phyloP scores from a whole-genome alignment of 2,329 filamentous ascomycete genomes.

The Fusarium staphyleae region DNA sequence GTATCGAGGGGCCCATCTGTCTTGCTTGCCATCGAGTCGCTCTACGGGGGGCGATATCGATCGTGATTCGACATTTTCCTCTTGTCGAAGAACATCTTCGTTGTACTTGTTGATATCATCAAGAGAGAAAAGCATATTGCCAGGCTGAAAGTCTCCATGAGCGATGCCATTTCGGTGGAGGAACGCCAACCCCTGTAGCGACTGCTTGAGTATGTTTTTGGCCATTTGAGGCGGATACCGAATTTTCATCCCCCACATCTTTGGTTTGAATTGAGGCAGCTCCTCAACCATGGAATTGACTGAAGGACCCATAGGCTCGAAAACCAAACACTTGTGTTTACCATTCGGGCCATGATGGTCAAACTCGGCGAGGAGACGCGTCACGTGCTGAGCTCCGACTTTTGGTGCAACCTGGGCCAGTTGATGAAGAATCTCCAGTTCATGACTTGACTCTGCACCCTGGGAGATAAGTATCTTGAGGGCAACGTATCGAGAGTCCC shows the following conservation, averaged over 20 bases:
- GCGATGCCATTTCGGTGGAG: constrained; percentile 6
- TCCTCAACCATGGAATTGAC: constrained; percentile 9
- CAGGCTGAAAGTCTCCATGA: constrained; percentile 20
- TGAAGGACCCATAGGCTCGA: constrained; percentile 46
- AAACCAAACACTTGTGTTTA: constrained; percentile 42
- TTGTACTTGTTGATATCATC: not conserved
- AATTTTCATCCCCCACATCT: not conserved
- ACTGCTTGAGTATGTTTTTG: constrained; percentile 19
- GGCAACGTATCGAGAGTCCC: constrained; percentile 7
- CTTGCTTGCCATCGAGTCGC: constrained; percentile 15
- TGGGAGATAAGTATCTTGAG: constrained; percentile 7
- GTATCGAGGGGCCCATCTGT: constrained; percentile 16
- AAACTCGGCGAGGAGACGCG: constrained; percentile 42
- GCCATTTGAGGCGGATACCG: constrained; percentile 12
- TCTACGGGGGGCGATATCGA: constrained; percentile 7
- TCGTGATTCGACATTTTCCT: not conserved
- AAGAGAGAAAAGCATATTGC: constrained; percentile 7
- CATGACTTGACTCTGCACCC: constrained; percentile 8
- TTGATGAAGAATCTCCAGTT: constrained; percentile 30
- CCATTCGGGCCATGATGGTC: constrained; percentile 44
- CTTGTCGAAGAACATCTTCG: constrained; percentile 1
- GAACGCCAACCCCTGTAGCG: not conserved
- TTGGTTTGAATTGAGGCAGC: constrained; percentile 12
- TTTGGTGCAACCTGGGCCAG: not conserved
- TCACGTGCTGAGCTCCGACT: constrained; percentile 36